A percentile compares a stretch with the other conserved stretches of the same genome.
phyloP scores from a whole-genome alignment of 2,329 filamentous ascomycete species.

The Fusarium odoratissimum region DNA sequence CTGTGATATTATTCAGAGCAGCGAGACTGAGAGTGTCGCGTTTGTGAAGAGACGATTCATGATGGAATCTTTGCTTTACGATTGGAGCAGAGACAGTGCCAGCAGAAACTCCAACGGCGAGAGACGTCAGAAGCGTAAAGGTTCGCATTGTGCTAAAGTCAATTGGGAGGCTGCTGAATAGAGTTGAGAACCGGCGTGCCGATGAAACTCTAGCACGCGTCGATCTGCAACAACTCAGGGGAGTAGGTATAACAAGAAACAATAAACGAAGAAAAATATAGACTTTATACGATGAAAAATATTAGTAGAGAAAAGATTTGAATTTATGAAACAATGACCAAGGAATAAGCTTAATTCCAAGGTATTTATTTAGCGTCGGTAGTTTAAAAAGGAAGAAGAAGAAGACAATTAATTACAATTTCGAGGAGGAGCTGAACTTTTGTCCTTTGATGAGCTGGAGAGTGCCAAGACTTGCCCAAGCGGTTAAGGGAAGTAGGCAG shows the following conservation, averaged over 20 bases:
- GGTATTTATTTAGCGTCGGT: neutral
- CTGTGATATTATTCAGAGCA: constrained; percentile 64
- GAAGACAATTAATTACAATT: neutral
- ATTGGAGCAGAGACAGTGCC: constrained; percentile 43
- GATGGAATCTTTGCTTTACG: constrained; percentile 25
- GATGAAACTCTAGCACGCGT: neutral
- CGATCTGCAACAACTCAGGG: neutral
- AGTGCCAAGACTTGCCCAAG: neutral
- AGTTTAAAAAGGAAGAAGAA: neutral
- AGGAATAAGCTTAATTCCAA: constrained; percentile 7
- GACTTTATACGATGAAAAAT: neutral
- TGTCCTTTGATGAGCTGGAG: neutral
- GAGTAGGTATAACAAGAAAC: neutral
- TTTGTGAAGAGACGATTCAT: constrained; percentile 32
- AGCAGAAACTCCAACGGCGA: constrained; percentile 39
- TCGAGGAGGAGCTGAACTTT: neutral
- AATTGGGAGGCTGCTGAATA: neutral
- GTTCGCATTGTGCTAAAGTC: constrained; percentile 26
- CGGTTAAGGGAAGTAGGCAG: neutral
- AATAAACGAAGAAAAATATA: neutral
- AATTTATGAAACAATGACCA: neutral
- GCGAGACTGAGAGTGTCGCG: constrained; percentile 50
- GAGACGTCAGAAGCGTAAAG: constrained; percentile 31
- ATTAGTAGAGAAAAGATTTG: neutral
- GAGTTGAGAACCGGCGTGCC: neutral